Conservation (phyloP, 2,329 filamentous ascomycete species). For the Botrytis aclada region DNA sequence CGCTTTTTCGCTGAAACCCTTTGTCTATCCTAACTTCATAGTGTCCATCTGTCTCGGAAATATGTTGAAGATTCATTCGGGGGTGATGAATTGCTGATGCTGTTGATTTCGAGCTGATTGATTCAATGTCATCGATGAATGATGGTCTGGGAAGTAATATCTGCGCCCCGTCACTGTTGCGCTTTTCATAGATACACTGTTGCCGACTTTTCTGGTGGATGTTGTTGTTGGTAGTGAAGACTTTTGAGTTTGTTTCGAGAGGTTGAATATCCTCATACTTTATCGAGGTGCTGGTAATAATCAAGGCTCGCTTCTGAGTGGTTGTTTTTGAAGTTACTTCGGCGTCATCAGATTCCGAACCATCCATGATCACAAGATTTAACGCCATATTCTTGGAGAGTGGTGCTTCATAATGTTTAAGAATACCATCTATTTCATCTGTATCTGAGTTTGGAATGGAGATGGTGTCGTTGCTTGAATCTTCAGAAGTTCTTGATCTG, state of each 20-base stretch:
- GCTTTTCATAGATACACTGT: background rate
- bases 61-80: slow-evolving; percentile 8
- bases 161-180: background rate
- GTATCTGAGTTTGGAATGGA: background rate
- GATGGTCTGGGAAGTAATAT: background rate
- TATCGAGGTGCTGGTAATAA: background rate
- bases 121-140: background rate
- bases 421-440: background rate
- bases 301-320: slow-evolving; percentile 16
- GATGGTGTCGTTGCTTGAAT: background rate
- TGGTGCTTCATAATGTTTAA: background rate
- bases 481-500: background rate
- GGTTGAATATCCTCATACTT: slow-evolving; percentile 1
- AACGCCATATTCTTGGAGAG: background rate
- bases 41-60: slow-evolving; percentile 9
- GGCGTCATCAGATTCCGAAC: slow-evolving; percentile 4
- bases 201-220: background rate
- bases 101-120: background rate
- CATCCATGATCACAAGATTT: slow-evolving; percentile 4
- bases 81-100: background rate
- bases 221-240: background rate
- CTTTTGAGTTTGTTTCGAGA: background rate
- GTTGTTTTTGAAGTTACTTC: background rate
- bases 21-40: background rate
- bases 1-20: background rate